Evolutionary conservation across 345 rosid species (phyloP), one percentile per base, ranked within the genome.

Genomic region (Clarkia xantiana): DNA sequence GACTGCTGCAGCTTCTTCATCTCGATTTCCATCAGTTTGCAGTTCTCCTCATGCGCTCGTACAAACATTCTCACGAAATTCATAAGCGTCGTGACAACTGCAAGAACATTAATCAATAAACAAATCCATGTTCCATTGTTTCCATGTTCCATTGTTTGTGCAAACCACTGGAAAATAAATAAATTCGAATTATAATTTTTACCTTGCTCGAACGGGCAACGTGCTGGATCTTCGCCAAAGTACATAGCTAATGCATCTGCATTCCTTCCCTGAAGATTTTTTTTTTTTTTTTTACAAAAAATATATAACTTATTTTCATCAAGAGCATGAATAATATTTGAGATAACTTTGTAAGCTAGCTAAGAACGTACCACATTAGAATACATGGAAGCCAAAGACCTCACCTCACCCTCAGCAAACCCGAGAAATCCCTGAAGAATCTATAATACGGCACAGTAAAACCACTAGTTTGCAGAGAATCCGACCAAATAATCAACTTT

Each of bases 221-320:
- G 84, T 38, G 89, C 81, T 38, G 97, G 97, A 75, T 86, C 94
- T 76, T 90, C 96, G 44, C 97, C 97, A 60, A 86, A 90, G 63
- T 90, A 90, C 62, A 81, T 78, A 65, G 84, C 81, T 66, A 86
- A 70, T 42, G 86, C 79, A 72, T 90, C 97, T 42, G 75, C 89
- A 53, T 81, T 83, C 69, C 81, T 76, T 40, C 96, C 97, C 94
- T 86, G 80, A 41, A 49, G 5, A 29, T 7, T 5, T 3, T 29
- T 29, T 29, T 7, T 5, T 3, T 29, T 29, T 29, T 29, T 29
- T 29, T 7, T 5, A 29, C 8, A 29, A 29, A 29, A 29, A 29
- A 29, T 29, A 29, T 29, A 29, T 10, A 29, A 29, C 36, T 3
- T 29, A 29, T 29, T 29, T 29, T 0, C 9, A 29, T 10, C 36